Percentiles rank a stretch among this genome's conserved stretches.
Evolutionary conservation across 305 asterid genomes (phyloP).

Genomic region (Salvia sclarea): DNA sequence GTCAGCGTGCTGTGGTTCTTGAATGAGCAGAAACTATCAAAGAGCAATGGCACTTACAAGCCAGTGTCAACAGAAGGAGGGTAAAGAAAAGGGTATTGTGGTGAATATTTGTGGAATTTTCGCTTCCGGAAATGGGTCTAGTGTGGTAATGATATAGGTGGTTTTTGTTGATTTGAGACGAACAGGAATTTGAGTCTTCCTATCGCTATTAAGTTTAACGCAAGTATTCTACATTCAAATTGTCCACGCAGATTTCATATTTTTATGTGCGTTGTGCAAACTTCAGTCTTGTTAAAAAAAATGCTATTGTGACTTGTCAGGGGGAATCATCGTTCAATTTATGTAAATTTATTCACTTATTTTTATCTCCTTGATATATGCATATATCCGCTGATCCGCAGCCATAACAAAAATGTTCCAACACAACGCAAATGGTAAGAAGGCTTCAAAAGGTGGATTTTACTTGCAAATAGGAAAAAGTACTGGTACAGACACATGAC

Average conservation of each 20-base stretch:
- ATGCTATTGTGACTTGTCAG: not conserved
- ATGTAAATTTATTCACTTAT: slow-evolving; percentile 4
- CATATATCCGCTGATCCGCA: no score
- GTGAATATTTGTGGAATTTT: slow-evolving; percentile 25
- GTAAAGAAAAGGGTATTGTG: not conserved
- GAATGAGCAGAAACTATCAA: slow-evolving; percentile 8
- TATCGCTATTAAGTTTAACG: slow-evolving; percentile 28
- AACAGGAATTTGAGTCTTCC: slow-evolving; percentile 21
- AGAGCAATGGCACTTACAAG: not conserved
- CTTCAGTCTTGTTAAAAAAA: slow-evolving; percentile 2
- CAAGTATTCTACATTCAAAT: slow-evolving; percentile 20
- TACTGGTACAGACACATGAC: no score
- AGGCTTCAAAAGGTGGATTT: no score
- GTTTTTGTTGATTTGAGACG: slow-evolving; percentile 32
- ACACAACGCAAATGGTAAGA: no score
- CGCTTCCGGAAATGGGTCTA: slow-evolving; percentile 30
- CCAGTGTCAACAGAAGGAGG: not conserved
- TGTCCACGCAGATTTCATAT: slow-evolving; percentile 22
- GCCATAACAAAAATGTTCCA: no score
- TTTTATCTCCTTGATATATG: not conserved
- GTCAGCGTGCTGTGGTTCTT: slow-evolving; percentile 79
- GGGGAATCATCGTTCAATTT: not conserved
- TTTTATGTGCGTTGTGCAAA: slow-evolving; percentile 7
- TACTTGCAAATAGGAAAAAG: no score
- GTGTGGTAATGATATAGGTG: slow-evolving; percentile 35